Evolutionary conservation across 2,329 filamentous ascomycete genomes (phyloP), one percentile per base, ranked within the genome.

Genomic region (Claviceps spartinae): DNA sequence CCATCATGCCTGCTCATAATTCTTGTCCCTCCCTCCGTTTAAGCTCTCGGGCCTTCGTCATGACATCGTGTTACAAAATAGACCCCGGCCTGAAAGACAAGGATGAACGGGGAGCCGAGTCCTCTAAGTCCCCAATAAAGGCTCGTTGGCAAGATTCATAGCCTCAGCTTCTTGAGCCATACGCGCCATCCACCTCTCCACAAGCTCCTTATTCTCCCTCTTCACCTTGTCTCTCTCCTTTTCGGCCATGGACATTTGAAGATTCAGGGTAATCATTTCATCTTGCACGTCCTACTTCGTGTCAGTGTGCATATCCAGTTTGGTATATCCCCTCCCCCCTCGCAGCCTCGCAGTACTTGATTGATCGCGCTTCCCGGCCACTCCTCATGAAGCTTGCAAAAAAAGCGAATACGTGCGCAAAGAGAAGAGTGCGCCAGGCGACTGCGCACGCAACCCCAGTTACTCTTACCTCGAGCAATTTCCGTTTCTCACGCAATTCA

Each of bases 111-210:
- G 9, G 30, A 4, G 30, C 9, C 30, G 8, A 9, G 30, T 4
- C 9, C 30, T 34, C 9, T 34, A 34, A 4, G 30, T 34, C 30
- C 30, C 30, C 4, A 65, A 60, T n/a, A 61, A 60, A 18, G 67
- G 71, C 58, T 81, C 77, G 62, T 79, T 81, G 54, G 76, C 74
- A 49, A 73, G 67, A 62, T 97, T 97, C 84, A 95, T 90, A 56
- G 80, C 83, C 52, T 93, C 86, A 11, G 87, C 91, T 70, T 96
- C 90, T 63, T 83, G 78, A 4, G 83, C 85, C 78, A 93, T 93
- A 57, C 85, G 77, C 63, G 81, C 82, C 85, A 97, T 90, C 88
- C 90, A 97, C 51, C 93, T 77, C 65, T 89, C 85, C 50, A 96
- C 82, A 52, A 98, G 74, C 58, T 95, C 86, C 63, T 87, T 83